These are phyloP conservation scores for Aspergillus hiratsukae DNA, from an alignment of 2,329 filamentous ascomycete species.

Conservation along the genomic window DNA sequence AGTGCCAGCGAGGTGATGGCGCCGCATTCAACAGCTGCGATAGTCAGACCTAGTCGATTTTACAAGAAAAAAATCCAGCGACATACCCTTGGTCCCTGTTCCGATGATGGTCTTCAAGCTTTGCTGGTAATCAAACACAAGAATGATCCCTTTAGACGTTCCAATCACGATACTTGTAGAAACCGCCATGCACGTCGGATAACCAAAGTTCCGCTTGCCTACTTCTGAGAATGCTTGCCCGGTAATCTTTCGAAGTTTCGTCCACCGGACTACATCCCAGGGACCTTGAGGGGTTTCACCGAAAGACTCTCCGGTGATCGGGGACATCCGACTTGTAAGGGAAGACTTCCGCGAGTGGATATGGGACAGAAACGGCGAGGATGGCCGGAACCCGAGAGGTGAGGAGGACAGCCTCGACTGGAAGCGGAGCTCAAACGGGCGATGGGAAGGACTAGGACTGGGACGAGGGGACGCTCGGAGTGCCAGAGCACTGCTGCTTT, in stretches of 20 bases:
- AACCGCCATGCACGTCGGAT: constrained; percentile 82
- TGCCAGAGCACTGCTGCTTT: constrained; percentile 69
- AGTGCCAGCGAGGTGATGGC: constrained; percentile 81
- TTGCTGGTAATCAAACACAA: constrained; percentile 97
- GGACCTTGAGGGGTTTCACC: constrained; percentile 71
- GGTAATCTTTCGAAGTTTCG: constrained; percentile 82
- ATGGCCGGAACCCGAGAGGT: constrained; percentile 59
- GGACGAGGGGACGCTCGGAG: constrained; percentile 64
- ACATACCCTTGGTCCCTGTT: constrained; percentile 77
- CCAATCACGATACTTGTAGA: constrained; percentile 85
- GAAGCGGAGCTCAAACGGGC: constrained; percentile 92
- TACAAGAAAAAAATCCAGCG: background rate
- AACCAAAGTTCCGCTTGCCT: constrained; percentile 86
- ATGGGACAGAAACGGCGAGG: constrained; percentile 73
- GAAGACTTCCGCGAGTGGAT: constrained; percentile 78
- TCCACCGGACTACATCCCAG: constrained; percentile 98
- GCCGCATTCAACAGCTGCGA: constrained; percentile 78
- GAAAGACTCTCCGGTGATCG: constrained; percentile 56
- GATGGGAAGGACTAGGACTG: constrained; percentile 75
- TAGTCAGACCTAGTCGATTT: background rate
- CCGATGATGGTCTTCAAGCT: constrained; percentile 91
- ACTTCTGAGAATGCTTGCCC: constrained; percentile 87
- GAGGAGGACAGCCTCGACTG: constrained; percentile 73
- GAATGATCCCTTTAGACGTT: constrained; percentile 87
- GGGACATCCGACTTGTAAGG: constrained; percentile 63